Base-by-base conservation (phyloP, 805 yeast species). In the Teunomyces cretensis region DNA sequence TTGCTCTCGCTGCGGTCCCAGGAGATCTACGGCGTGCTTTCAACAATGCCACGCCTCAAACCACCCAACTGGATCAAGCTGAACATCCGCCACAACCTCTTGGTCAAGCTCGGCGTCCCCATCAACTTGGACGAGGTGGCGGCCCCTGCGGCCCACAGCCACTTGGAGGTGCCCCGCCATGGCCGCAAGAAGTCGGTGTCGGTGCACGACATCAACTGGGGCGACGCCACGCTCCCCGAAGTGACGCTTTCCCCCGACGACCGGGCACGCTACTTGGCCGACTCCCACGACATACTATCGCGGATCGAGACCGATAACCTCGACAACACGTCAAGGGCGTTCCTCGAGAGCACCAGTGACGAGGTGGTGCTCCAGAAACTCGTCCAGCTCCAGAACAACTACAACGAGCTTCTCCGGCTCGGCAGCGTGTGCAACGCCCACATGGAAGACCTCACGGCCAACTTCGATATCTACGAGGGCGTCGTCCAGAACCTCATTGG, bases 401-500 rank as follows among this genome's bases (percentile, higher is more conserved):
- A 60, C 48, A 42, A 53, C 3, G 54, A 57, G 37, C 55, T 72
- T 30, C 30, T 65, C 1, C 45, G 47, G 39, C 54, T 72, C 38
- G 51, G 65, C 41, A 61, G 71, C 42, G 67, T 78, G 9, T 83
- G 91, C 86, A 71, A 72, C 40, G 62, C 75, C 48, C 70, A 76
- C 47, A 69, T 76, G 39, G 60, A 62, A 30, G 80, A 75, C 7
- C 65, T 83, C 14, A 69, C 69, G 45, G 76, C 73, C 35, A 95
- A 90, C 61, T 86, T 87, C 55, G 78, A 77, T 28, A 80, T 91
- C 12, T 90, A 84, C 59, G 96, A 92, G 54, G 76, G 84, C 2
- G 96, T 94, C 53, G 90, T 94, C 33, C 96, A 89, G 58, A 90
- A 88, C 55, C 68, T 91, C 54, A 87, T 91, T 12, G 97, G 96